These are phyloP conservation scores for Rhodotorula sp. DNA, from an alignment of 1,284 basidiomycete genomes.

Conservation along the genomic window DNA sequence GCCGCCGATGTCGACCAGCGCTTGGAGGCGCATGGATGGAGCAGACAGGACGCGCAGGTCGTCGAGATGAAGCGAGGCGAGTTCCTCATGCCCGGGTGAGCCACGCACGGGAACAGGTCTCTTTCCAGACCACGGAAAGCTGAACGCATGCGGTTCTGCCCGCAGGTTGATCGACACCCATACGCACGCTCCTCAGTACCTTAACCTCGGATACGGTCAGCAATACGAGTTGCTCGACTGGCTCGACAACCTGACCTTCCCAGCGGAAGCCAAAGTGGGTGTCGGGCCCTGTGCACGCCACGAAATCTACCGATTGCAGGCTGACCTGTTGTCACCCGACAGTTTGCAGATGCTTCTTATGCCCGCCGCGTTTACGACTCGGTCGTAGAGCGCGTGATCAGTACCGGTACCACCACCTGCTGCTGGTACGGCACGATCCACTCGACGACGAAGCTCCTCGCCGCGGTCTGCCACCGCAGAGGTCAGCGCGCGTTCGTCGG, in stretches of 20 bases:
- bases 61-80: conserved; percentile 63
- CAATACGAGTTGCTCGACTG: conserved; percentile 79
- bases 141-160: background rate
- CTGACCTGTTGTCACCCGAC: background rate
- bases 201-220: conserved; percentile 46
- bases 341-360: conserved; percentile 68
- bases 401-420: conserved; percentile 71
- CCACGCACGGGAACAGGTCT: too few species aligned
- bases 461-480: conserved; percentile 65
- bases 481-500: conserved; percentile 88
- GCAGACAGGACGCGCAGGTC: conserved; percentile 49
- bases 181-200: conserved; percentile 40
- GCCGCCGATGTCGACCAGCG: conserved; percentile 52
- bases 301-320: too few species aligned
- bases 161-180: conserved; percentile 59
- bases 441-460: conserved; percentile 74
- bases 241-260: conserved; percentile 83
- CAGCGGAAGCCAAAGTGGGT: conserved; percentile 66
- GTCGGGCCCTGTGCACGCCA: too few species aligned
- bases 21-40: conserved; percentile 45
- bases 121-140: background rate
- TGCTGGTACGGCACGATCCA: conserved; percentile 90
- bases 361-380: conserved; percentile 68
- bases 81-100: conserved; percentile 76
- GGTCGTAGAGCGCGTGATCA: conserved; percentile 73